phyloP scores from a whole-genome alignment of 371 early-diverging fungal species.

The Thermomucor indicae-seudaticae region DNA sequence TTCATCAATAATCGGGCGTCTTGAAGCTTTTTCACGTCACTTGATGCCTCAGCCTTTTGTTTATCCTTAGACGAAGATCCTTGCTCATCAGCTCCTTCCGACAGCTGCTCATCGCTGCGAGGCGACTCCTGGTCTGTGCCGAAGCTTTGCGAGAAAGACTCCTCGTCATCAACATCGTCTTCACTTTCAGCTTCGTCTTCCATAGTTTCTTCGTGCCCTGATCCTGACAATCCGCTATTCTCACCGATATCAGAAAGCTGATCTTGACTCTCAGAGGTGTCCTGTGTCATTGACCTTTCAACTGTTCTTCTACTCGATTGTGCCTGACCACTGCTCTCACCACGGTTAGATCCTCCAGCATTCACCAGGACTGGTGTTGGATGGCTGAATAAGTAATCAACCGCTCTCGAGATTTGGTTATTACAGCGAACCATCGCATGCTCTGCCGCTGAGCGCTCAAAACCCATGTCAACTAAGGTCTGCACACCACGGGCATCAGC shows the following conservation, averaged over 20 bases:
- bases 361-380: conserved; percentile 45
- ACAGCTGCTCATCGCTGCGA: background rate
- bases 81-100: conserved; percentile 10
- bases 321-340: conserved; percentile 1
- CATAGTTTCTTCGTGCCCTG: conserved; percentile 9
- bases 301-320: no score
- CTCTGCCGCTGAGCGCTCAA: conserved; percentile 78
- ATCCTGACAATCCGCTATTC: conserved; percentile 13
- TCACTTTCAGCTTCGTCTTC: conserved; percentile 8
- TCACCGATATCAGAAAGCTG: conserved; percentile 16
- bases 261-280: conserved; percentile 2
- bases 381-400: conserved; percentile 86
- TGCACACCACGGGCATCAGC: conserved; percentile 66
- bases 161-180: conserved; percentile 18
- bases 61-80: conserved; percentile 21
- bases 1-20: conserved; percentile 49
- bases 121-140: background rate
- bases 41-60: conserved; percentile 28
- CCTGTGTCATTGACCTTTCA: conserved; percentile 2
- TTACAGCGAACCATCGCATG: conserved; percentile 73
- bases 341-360: background rate
- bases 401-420: conserved; percentile 83
- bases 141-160: background rate
- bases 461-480: conserved; percentile 88
- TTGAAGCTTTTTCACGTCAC: conserved; percentile 39